Base-by-base conservation (phyloP, 331 rosid genomes). In the Rhamnella rubrinervis region DNA sequence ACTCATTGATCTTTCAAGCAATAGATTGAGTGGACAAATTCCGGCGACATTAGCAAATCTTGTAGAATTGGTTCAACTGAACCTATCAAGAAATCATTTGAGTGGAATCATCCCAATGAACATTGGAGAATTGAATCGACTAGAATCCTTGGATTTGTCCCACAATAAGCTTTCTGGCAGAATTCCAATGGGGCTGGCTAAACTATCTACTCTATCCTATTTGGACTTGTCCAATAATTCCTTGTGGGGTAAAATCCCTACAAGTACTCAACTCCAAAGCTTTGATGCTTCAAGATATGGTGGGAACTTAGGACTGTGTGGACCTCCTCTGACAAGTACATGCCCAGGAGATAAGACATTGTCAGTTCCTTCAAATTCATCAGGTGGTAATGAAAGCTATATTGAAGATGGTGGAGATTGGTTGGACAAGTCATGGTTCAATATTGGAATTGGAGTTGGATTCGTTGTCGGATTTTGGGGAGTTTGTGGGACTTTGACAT, bases 241-340 rank as follows among this genome's bases (percentile, higher is more conserved):
- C 1, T 64, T 82, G 15, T 59, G 10, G 7, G 80, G 86, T 6
- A 26, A 26, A 66, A 82, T 82, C 18, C 80, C 86, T 0, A 41
- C 40, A 0, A 37, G 86, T 31, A 67, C 83, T 12, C 83, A 82
- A 9, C 72, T 82, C 28, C 76, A 71, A 15, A 44, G 71, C 20
- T 71, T 67, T 2, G 35, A 71, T 52, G 69, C 64, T 11, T 66
- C 23, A 0, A 40, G 63, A n/a, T 77, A 56, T 7, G 26, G 16
- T 10, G 68, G 74, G 5, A 80, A 80, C 20, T 11, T 37, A 13
- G 19, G 51, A 14, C 61, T 77, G 0, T 81, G 80, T 44, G 85
- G 85, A 7, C 31, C 10, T 31, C 78, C 84, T 21, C 60, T 79
- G 16, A 15, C 35, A 1, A 55, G 14, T 3, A 60, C 28, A 5